Evolutionary conservation across 2,329 filamentous ascomycete species (phyloP).

Genomic region (Ustulina deusta): DNA sequence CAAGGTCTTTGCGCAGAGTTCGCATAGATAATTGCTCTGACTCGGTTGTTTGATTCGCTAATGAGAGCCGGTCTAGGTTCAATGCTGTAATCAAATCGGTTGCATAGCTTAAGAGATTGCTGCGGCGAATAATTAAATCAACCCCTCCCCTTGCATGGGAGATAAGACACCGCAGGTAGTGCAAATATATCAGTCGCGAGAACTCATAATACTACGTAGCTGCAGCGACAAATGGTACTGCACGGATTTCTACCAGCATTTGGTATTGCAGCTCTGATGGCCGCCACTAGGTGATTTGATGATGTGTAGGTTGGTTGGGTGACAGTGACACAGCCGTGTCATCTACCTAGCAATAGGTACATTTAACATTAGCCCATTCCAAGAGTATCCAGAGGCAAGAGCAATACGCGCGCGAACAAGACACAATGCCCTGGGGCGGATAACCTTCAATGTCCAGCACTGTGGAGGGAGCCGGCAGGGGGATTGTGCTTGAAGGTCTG

Average conservation of each 20-base stretch:
- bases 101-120: slow-evolving; percentile 5
- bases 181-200: not conserved
- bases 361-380: slow-evolving; percentile 4
- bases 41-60: slow-evolving; percentile 15
- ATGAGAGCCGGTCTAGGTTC: slow-evolving; percentile 10
- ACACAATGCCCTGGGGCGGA: not conserved
- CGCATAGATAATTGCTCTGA: slow-evolving; percentile 18
- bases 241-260: not conserved
- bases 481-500: not conserved
- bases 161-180: not conserved
- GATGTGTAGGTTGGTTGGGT: not conserved
- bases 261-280: not conserved
- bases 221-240: slow-evolving; percentile 1
- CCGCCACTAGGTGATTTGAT: not conserved
- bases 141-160: not conserved
- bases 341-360: slow-evolving; percentile 6
- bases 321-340: not conserved
- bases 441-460: slow-evolving; percentile 2
- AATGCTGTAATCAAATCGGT: slow-evolving; percentile 18
- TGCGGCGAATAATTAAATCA: slow-evolving; percentile 1
- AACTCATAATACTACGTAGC: slow-evolving; percentile 1
- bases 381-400: not conserved
- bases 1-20: slow-evolving; percentile 13
- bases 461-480: not conserved
- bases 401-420: not conserved